Base-by-base conservation (phyloP, 179 eudicot species). In the Beta macrorhiza region DNA sequence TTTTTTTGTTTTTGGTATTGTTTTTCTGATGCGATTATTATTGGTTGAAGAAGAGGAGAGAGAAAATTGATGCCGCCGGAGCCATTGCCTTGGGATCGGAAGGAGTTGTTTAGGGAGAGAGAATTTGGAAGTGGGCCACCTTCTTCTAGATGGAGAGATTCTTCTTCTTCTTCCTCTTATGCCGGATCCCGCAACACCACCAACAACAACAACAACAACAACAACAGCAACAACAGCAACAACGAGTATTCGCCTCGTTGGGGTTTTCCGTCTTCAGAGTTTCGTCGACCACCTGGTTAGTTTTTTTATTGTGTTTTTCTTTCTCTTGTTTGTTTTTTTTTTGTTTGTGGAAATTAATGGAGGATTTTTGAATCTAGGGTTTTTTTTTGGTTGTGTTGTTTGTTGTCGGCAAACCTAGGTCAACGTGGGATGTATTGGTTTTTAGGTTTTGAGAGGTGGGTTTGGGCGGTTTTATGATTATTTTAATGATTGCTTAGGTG, bases 61-160 rank as follows among this genome's bases (percentile, higher is more conserved):
- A 81, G 61, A 63, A 69, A 14, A 80, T 93, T 89, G 87, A 93
- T 95, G 98, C 97, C 99, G 92, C 93, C 97, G 84, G 98, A 95
- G 90, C 93, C 92, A 76, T 78, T 87, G 89, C 93, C 93, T 52
- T 92, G 91, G 93, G 95, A 91, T 91, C 95, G 97, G 85, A 93
- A 91, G 85, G 93, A 93, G 78, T 88, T 89, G 72, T 90, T 86
- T 82, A 86, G 87, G 81, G 93, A 90, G 44, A 84, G 92, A 57
- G 72, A 44, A 3, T 22, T 63, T 20, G 90, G 85, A 58, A 79
- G 88, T 78, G 77, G 58, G 5, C 44, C 63, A 49, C 79, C 65
- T 64, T 76, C 74, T 62, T 80, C 87, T 0, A 84, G 91, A 85
- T 91, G 94, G 97, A 88, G 94, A 55, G 97, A 91, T 64, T 72